Evolutionary conservation across 768 basidiomycete species (phyloP).

Genomic region (Russula earlei): DNA sequence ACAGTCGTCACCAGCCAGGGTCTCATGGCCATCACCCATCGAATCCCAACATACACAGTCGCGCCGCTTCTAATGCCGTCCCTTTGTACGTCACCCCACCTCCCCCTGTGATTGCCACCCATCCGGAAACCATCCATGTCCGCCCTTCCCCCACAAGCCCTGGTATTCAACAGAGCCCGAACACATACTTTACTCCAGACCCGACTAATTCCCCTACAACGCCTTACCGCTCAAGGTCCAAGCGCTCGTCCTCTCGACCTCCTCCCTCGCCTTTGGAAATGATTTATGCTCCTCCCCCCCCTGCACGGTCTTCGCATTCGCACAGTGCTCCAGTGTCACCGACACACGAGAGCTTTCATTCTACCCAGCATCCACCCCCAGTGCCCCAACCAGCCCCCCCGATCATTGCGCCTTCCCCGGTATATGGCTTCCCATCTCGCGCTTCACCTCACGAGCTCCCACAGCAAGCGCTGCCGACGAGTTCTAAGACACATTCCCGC

Average conservation of each 20-base stretch:
- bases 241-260: conserved; percentile 11
- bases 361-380: not conserved
- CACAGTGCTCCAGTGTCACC: conserved; percentile 13
- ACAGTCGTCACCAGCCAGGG: not conserved
- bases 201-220: not conserved
- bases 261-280: conserved; percentile 10
- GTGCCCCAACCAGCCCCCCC: not conserved
- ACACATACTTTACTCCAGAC: not conserved
- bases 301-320: not conserved
- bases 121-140: conserved; percentile 19
- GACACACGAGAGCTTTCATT: not conserved
- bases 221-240: conserved; percentile 6
- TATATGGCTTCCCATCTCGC: conserved; percentile 10
- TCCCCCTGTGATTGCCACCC: not conserved
- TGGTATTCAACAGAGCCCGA: not conserved
- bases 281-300: conserved; percentile 16
- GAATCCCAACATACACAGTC: conserved; percentile 15
- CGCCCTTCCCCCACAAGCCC: conserved; percentile 15
- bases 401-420: conserved; percentile 7
- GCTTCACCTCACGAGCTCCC: conserved; percentile 3
- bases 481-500: conserved; percentile 1
- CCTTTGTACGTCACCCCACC: conserved; percentile 14
- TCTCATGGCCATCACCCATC: conserved; percentile 17
- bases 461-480: not conserved
- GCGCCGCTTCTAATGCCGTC: conserved; percentile 7